These are phyloP conservation scores for Nyctanthes arbortristis DNA, from an alignment of 257 asterid species.

Conservation along the genomic window DNA sequence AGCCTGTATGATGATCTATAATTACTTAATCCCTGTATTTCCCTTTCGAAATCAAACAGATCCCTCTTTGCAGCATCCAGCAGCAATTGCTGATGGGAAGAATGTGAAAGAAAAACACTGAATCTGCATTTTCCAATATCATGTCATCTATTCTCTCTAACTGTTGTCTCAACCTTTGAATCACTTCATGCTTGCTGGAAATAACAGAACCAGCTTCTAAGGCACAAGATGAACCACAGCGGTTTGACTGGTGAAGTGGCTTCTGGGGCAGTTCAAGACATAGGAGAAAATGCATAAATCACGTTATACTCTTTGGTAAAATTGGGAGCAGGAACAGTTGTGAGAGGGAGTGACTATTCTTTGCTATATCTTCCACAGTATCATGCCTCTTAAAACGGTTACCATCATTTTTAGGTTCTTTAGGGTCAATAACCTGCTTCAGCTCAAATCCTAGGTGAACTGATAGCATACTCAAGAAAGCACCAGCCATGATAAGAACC, in stretches of 20 bases:
- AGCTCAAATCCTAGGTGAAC: conserved; percentile 60
- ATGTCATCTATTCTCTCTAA: conserved; percentile 88
- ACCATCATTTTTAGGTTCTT: conserved; percentile 30
- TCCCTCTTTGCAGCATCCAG: conserved; percentile 78
- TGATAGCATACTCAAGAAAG: conserved; percentile 58
- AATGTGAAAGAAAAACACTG: conserved; percentile 63
- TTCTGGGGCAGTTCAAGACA: conserved; percentile 80
- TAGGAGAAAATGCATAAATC: conserved; percentile 77
- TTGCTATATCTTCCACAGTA: neutral
- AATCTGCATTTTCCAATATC: conserved; percentile 93
- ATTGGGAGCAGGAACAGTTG: conserved; percentile 58
- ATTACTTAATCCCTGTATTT: conserved; percentile 78
- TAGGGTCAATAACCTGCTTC: conserved; percentile 55
- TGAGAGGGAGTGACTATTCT: conserved; percentile 82
- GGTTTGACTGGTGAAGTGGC: conserved; percentile 82
- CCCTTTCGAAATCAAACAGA: conserved; percentile 72
- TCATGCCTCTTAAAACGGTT: conserved; percentile 6
- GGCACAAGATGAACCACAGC: conserved; percentile 86
- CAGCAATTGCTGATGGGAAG: conserved; percentile 67
- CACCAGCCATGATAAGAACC: conserved; percentile 64
- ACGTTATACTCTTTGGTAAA: conserved; percentile 70
- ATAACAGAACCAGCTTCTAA: conserved; percentile 92
- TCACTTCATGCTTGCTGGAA: conserved; percentile 79
- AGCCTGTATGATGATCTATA: conserved; percentile 79
- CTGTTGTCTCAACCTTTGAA: conserved; percentile 87